Evolutionary conservation across 129 eudicot species (phyloP).

Genomic region (Ambrosia artemisiifolia): DNA sequence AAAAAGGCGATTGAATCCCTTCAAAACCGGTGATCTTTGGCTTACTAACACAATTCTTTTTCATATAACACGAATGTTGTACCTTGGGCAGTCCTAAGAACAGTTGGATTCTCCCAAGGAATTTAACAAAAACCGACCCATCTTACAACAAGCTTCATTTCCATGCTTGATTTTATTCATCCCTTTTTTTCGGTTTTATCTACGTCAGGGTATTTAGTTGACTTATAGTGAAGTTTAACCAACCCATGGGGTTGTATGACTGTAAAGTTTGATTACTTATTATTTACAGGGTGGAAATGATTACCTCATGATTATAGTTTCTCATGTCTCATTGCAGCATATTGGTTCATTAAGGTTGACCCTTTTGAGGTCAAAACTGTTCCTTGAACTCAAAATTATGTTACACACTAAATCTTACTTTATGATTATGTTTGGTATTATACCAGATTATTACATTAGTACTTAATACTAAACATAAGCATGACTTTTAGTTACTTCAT

Average conservation of each 20-base stretch:
- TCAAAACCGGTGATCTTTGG: slow-evolving; percentile 65
- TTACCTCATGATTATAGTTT: too few relatives aligned
- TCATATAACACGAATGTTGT: slow-evolving; percentile 39
- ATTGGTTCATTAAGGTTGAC: background rate
- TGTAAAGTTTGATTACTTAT: slow-evolving; percentile 1
- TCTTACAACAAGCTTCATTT: slow-evolving; percentile 21
- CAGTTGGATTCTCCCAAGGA: slow-evolving; percentile 34
- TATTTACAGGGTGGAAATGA: slow-evolving; percentile 7
- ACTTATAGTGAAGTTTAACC: slow-evolving; percentile 4
- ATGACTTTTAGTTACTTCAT: too few relatives aligned
- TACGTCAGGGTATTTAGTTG: background rate
- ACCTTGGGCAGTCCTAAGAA: slow-evolving; percentile 25
- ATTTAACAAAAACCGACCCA: slow-evolving; percentile 13
- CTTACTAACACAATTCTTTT: slow-evolving; percentile 41
- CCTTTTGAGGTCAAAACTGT: background rate
- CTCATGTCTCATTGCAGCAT: background rate
- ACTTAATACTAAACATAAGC: too few relatives aligned
- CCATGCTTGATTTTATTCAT: background rate
- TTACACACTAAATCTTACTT: too few relatives aligned
- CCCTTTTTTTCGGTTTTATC: background rate
- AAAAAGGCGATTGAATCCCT: slow-evolving; percentile 90
- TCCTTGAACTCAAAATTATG: background rate
- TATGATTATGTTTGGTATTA: too few relatives aligned
- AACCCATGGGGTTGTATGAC: background rate
- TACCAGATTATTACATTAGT: too few relatives aligned